Evolutionary conservation across 2,329 filamentous ascomycete species (phyloP).

Genomic region (Mycosphaerella sp.): DNA sequence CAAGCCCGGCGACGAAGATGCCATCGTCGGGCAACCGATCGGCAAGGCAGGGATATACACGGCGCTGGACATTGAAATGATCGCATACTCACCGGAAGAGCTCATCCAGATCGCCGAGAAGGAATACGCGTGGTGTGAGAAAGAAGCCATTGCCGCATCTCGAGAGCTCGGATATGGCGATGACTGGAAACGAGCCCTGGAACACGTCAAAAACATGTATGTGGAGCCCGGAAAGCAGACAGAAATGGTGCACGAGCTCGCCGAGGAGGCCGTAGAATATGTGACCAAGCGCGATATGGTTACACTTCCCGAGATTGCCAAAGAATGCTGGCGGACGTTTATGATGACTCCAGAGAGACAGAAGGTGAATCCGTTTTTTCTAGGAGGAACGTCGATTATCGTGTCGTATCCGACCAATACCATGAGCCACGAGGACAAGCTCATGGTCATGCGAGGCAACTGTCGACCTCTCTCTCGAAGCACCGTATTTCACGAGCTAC

Average conservation of each 20-base stretch:
- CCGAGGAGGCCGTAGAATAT: slow-evolving; percentile 48
- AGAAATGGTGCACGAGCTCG: slow-evolving; percentile 47
- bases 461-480: slow-evolving; percentile 52
- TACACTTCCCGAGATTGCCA: slow-evolving; percentile 49
- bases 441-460: slow-evolving; percentile 56
- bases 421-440: slow-evolving; percentile 50
- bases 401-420: slow-evolving; percentile 51
- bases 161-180: slow-evolving; percentile 42
- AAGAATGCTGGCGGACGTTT: slow-evolving; percentile 50
- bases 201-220: slow-evolving; percentile 51
- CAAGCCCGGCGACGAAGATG: slow-evolving; percentile 39
- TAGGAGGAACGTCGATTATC: slow-evolving; percentile 49
- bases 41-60: slow-evolving; percentile 47
- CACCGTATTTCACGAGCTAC: slow-evolving; percentile 57
- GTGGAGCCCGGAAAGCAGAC: slow-evolving; percentile 51
- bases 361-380: slow-evolving; percentile 54
- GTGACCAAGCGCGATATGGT: slow-evolving; percentile 51
- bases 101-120: slow-evolving; percentile 47
- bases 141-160: slow-evolving; percentile 49
- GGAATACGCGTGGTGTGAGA: slow-evolving; percentile 52
- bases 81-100: slow-evolving; percentile 53
- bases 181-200: slow-evolving; percentile 49
- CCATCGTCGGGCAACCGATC: slow-evolving; percentile 53
- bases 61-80: slow-evolving; percentile 52
- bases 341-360: slow-evolving; percentile 52